Evolutionary conservation across 1,139 yeast genomes (phyloP).

Genomic region (Arxiozyma slooffiae): DNA sequence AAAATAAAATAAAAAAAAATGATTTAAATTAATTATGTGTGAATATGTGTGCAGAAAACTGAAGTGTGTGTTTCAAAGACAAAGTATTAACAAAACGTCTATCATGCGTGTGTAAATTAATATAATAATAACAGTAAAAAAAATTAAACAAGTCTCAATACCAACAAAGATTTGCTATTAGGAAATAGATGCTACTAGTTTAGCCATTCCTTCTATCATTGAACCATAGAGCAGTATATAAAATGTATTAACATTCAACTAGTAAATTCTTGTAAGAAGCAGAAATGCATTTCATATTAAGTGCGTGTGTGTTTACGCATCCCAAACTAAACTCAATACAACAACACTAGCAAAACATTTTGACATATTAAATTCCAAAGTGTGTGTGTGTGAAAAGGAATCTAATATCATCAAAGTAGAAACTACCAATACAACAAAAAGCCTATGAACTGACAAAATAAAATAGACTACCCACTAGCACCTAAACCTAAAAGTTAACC

Average conservation of each 20-base stretch:
- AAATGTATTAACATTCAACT: neutral
- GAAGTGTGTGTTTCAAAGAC: constrained; percentile 7
- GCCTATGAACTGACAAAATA: neutral
- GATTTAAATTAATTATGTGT: constrained; percentile 4
- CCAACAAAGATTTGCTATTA: neutral
- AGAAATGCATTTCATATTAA: neutral
- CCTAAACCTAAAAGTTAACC: neutral
- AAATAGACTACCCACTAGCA: neutral
- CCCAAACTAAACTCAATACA: neutral
- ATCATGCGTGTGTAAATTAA: constrained; percentile 7
- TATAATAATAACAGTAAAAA: constrained; percentile 2
- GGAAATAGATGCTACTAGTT: neutral
- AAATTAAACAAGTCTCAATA: neutral
- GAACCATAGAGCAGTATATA: neutral
- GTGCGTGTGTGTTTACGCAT: constrained; percentile 12
- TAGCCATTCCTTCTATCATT: neutral
- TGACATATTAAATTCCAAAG: neutral
- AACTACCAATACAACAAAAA: neutral
- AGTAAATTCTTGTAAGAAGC: neutral
- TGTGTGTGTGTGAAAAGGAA: constrained; percentile 1
- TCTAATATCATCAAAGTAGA: neutral
- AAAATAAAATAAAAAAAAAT: constrained; percentile 10
- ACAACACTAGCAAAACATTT: neutral
- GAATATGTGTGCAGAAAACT: constrained; percentile 13
- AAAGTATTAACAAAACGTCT: constrained; percentile 3